Base-by-base conservation (phyloP, 768 basidiomycete species). In the Boletus speciosus region DNA sequence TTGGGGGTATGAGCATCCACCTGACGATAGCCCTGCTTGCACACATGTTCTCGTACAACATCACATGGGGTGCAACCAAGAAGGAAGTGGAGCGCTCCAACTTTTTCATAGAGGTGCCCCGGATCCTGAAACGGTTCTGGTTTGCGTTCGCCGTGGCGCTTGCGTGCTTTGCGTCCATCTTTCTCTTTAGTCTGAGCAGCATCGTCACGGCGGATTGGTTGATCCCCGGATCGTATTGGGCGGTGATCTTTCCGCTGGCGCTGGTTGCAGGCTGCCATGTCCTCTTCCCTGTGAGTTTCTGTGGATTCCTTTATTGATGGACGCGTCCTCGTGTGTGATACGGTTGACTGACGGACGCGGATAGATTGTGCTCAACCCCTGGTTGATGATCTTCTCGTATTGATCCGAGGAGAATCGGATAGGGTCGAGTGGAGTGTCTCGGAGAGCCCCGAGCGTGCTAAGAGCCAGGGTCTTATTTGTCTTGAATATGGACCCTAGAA, bases 21-120 rank as follows among this genome's bases (percentile, higher is more conserved):
- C 67, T 84, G 54, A 69, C 73, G 0, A 69, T 76, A 0, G 81
- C 84, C 2, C 69, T 85, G n/a, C 73, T 81, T 23, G 76, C 81
- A 0, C 82, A 85, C 68, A 39, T 84, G 48, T 78, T 83, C 63
- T 80, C 80, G 27, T 84, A 82, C 67, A 79, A 85, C 68, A 79
- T 81, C 59, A 72, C 70, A 6, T 85, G 83, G 84, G 75, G 77
- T 2, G 76, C 82, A 14, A 85, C 83, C 6, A 78, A 82, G 63
- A 94, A 93, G 78, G 88, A 90, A 68, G 90, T 95, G 37, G 87
- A 93, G 67, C 79, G 82, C 32, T 90, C 88, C 23, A 95, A 94
- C 67, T 93, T 96, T 76, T 93, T 90, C 80, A 81, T 87, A 47
- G 93, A 96, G 66, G 83, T 93, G 12, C 93, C 93, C 1, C 81